These are phyloP conservation scores for Phytopythium litorale DNA, from an alignment of 352 stramenopile species.

Conservation along the genomic window DNA sequence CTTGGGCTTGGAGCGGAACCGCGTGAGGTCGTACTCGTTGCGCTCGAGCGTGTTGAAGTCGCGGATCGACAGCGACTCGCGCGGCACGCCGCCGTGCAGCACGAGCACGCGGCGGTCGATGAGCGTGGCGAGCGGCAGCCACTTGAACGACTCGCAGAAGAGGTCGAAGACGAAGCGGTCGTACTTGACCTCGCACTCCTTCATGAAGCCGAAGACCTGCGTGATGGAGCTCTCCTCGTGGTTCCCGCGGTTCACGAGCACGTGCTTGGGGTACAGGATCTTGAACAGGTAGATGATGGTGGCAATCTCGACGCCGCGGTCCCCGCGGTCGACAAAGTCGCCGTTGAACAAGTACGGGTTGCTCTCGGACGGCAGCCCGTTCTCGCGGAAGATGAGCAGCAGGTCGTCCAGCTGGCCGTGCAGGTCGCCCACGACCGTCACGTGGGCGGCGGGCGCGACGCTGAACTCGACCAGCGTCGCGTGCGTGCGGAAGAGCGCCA, in stretches of 20 bases:
- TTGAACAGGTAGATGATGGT: slow-evolving; percentile 84
- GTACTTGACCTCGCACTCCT: slow-evolving; percentile 83
- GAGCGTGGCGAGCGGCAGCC: slow-evolving; percentile 68
- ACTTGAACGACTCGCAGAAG: slow-evolving; percentile 80
- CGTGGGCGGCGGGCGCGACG: slow-evolving; percentile 67
- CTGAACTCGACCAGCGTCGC: slow-evolving; percentile 67
- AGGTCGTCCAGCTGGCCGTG: slow-evolving; percentile 86
- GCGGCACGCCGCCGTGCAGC: slow-evolving; percentile 72
- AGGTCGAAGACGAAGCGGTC: slow-evolving; percentile 74
- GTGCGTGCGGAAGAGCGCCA: slow-evolving; percentile 40
- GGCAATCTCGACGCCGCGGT: slow-evolving; percentile 74
- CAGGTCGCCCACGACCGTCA: slow-evolving; percentile 80
- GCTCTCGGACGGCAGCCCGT: slow-evolving; percentile 60
- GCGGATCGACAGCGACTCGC: slow-evolving; percentile 47
- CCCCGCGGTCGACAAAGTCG: slow-evolving; percentile 80
- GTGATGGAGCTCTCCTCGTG: slow-evolving; percentile 86
- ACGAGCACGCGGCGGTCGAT: slow-evolving; percentile 74
- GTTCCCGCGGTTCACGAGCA: slow-evolving; percentile 83
- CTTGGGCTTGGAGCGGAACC: slow-evolving; percentile 63
- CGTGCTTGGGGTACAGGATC: slow-evolving; percentile 65
- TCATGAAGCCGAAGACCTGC: slow-evolving; percentile 87
- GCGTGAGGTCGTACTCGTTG: slow-evolving; percentile 68
- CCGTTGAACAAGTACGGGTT: slow-evolving; percentile 89
- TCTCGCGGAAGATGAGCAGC: slow-evolving; percentile 79
- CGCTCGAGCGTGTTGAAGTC: slow-evolving; percentile 64